Percentiles rank a stretch among this genome's conserved stretches.
Evolutionary conservation across 1,139 yeast species (phyloP).

Genomic region (Protomyces lactucae-debilis): DNA sequence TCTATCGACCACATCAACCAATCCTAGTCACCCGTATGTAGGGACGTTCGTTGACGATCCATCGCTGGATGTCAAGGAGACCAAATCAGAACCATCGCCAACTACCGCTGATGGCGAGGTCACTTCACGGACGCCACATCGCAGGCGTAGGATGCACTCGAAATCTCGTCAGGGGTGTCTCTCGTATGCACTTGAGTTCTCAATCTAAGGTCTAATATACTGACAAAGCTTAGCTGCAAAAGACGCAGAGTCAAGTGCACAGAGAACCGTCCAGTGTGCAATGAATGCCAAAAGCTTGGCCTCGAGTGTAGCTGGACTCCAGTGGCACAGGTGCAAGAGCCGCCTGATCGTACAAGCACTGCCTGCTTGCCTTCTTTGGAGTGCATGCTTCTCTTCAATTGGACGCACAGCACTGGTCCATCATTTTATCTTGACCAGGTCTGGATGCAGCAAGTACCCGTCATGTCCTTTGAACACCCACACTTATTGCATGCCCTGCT

Average conservation of each 20-base stretch:
- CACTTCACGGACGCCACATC: background rate
- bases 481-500: constrained; percentile 14
- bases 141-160: constrained; percentile 32
- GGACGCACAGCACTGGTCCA: constrained; percentile 9
- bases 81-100: no score
- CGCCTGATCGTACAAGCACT: background rate
- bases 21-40: background rate
- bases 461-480: constrained; percentile 16
- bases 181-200: no score
- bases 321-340: background rate
- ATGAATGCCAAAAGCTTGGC: constrained; percentile 14
- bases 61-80: background rate
- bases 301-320: constrained; percentile 15
- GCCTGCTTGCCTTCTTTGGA: constrained; percentile 6
- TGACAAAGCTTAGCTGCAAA: constrained; percentile 40
- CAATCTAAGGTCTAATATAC: no score
- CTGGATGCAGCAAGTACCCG: constrained; percentile 15
- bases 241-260: constrained; percentile 49
- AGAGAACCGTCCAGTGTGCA: constrained; percentile 42
- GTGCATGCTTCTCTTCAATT: constrained; percentile 18
- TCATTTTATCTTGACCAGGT: constrained; percentile 4
- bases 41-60: background rate
- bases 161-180: constrained; percentile 41
- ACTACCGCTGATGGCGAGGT: no score
- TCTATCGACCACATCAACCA: background rate